Evolutionary conservation across 768 basidiomycete species (phyloP), one percentile per base, ranked within the genome.

Genomic region (Tricholoma furcatifolium): DNA sequence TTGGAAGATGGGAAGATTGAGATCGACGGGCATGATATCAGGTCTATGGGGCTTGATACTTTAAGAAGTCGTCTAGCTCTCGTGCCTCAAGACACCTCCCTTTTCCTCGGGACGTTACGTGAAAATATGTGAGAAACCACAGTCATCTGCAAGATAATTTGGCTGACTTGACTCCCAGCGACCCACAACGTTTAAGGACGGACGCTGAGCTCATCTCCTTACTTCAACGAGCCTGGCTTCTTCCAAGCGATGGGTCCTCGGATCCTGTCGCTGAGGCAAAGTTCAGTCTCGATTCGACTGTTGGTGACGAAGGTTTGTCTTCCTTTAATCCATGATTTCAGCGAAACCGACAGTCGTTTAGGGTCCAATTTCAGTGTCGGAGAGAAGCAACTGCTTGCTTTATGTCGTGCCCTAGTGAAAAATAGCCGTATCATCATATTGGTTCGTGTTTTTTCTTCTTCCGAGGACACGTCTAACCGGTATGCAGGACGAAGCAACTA

Each of bases 321-420:
- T 17, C 6, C 32, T 18, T 12, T 57, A 11, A 30, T 6, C 6
- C 35, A n/a, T 30, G 10, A 10, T 11, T 35, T 30, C 27, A n/a
- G 18, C 20, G 3, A 31, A 35, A 6, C 32, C 48, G 7, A 48
- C n/a, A 34, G 31, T 18, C 31, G 43, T 14, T 5, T 45, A 83
- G 81, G 83, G 1, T 74, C 75, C 2, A 87, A 86, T 60, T 85
- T 78, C 62, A 82, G 80, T 53, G 82, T 80, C 2, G 85, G 85
- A n/a, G 85, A 88, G 65, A 80, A 80, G 53, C 84, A 88, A 58
- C 69, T 87, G 39, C 72, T 85, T 9, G 83, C 84, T 5, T 67
- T 88, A 4, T 79, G 79, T 58, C 74, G 85, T 24, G 84, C 83
- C 0, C 69, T 88, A 14, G 80, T 83, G 31, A 83, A 83, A 65